Conservation (phyloP, 2,329 filamentous ascomycete genomes). For the Penicillium brevicompactum region DNA sequence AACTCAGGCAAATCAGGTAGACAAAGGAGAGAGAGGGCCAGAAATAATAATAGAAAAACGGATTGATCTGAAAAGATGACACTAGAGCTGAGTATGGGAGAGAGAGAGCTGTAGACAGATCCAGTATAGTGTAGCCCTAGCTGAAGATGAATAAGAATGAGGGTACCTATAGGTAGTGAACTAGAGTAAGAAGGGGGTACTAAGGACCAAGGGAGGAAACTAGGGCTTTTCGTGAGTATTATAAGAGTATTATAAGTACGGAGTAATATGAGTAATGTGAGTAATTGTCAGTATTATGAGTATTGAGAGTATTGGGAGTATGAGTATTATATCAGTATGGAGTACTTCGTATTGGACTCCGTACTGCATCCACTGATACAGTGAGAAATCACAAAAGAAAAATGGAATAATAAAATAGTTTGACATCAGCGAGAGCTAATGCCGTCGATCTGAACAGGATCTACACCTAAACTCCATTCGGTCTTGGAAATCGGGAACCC, state of each 20-base stretch:
- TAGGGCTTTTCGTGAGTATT: conserved; percentile 1
- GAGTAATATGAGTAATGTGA: neutral
- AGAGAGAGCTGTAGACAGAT: conserved; percentile 1
- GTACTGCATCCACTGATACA: too few species aligned
- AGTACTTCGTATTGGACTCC: too few species aligned
- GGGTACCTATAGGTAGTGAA: neutral
- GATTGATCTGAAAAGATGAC: conserved; percentile 9
- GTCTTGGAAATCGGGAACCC: conserved; percentile 27
- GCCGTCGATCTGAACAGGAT: conserved; percentile 18
- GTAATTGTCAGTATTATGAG: neutral
- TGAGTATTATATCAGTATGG: neutral
- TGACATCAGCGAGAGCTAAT: neutral
- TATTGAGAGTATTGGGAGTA: neutral
- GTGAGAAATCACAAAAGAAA: neutral
- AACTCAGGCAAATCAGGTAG: conserved; percentile 3
- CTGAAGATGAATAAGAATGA: conserved; percentile 3
- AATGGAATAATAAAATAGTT: neutral
- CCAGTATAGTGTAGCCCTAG: neutral
- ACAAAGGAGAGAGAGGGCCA: neutral
- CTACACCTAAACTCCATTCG: conserved; percentile 27
- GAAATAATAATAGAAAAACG: neutral
- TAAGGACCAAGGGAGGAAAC: conserved; percentile 4
- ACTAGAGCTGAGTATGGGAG: conserved; percentile 5
- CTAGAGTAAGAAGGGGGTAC: neutral
- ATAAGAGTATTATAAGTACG: neutral